phyloP scores from a whole-genome alignment of 1,284 basidiomycete species.

The Baeospora myosura region DNA sequence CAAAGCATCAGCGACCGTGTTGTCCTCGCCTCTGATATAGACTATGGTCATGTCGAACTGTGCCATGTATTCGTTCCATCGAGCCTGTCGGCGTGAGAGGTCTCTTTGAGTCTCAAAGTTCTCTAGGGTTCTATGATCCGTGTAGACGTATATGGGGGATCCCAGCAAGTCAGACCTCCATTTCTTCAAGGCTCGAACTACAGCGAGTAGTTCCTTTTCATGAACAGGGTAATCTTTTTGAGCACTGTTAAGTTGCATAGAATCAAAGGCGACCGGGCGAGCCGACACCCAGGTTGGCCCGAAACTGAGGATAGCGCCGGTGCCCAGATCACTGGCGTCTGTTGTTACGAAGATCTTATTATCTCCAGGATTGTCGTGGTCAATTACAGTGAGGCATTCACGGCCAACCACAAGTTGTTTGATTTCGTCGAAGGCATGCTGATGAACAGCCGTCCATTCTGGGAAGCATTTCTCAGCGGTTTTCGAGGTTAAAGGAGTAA shows the following conservation, averaged over 20 bases:
- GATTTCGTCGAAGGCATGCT: slow-evolving; percentile 22
- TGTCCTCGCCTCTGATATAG: slow-evolving; percentile 16
- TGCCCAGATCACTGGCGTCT: slow-evolving; percentile 23
- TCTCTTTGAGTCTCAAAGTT: slow-evolving; percentile 28
- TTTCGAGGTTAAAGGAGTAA: slow-evolving; percentile 21
- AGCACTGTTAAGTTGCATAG: slow-evolving; percentile 20
- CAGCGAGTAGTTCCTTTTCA: slow-evolving; percentile 28
- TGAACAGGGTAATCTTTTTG: slow-evolving; percentile 27
- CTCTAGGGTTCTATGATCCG: slow-evolving; percentile 32
- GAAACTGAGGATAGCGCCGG: slow-evolving; percentile 21
- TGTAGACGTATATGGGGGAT: slow-evolving; percentile 24
- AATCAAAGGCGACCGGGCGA: slow-evolving; percentile 24
- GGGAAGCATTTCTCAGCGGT: slow-evolving; percentile 16
- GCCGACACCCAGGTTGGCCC: slow-evolving; percentile 21
- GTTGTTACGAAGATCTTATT: slow-evolving; percentile 26
- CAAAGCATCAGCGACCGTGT: slow-evolving; percentile 17
- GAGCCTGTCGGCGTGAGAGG: slow-evolving; percentile 24
- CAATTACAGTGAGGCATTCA: slow-evolving; percentile 17
- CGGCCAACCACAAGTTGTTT: slow-evolving; percentile 17
- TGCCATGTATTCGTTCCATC: slow-evolving; percentile 27
- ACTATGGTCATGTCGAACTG: slow-evolving; percentile 20
- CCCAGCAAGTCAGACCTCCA: slow-evolving; percentile 27
- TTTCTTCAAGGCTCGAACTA: slow-evolving; percentile 24
- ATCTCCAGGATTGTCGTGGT: slow-evolving; percentile 20
- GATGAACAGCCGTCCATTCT: slow-evolving; percentile 17